Percentiles rank a stretch among this genome's conserved stretches.
phyloP scores from a whole-genome alignment of 768 basidiomycete genomes.

The Russula emetica region DNA sequence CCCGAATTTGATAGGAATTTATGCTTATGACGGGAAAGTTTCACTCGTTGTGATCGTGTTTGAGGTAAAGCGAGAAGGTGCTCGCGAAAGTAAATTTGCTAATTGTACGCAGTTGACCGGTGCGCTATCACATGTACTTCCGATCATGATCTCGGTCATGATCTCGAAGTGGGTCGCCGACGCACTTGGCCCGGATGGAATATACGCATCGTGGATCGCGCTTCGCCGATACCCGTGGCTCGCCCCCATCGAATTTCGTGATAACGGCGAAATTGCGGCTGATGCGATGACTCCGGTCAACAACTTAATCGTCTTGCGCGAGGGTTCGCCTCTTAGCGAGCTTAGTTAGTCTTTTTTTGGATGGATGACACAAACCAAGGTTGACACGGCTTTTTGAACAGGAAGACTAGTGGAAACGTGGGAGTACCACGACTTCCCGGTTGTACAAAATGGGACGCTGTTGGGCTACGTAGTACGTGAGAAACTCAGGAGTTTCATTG shows the following conservation, averaged over 20 bases:
- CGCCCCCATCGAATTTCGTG: constrained; percentile 58
- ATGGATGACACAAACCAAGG: not conserved
- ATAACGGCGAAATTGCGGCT: constrained; percentile 58
- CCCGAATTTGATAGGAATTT: not conserved
- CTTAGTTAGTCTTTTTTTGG: constrained; percentile 38
- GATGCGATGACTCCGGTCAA: constrained; percentile 54
- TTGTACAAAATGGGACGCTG: constrained; percentile 48
- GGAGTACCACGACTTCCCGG: constrained; percentile 61
- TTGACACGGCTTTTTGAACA: constrained; percentile 27
- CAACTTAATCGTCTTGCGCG: constrained; percentile 44
- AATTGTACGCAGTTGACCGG: constrained; percentile 54
- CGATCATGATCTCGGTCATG: constrained; percentile 79
- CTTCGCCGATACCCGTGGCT: constrained; percentile 70
- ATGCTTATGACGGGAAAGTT: constrained; percentile 38
- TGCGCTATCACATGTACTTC: constrained; percentile 73
- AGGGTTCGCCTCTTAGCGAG: constrained; percentile 42
- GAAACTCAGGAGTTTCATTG: constrained; percentile 41
- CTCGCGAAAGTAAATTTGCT: not conserved
- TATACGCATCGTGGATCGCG: constrained; percentile 69
- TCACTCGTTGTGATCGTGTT: constrained; percentile 75
- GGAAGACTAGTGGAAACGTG: constrained; percentile 42
- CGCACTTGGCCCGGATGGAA: constrained; percentile 62
- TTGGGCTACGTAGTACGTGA: constrained; percentile 61
- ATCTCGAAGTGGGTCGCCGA: constrained; percentile 74
- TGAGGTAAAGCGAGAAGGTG: constrained; percentile 43